phyloP scores from a whole-genome alignment of 164 flowering plant genomes.

The Taxillus chinensis region DNA sequence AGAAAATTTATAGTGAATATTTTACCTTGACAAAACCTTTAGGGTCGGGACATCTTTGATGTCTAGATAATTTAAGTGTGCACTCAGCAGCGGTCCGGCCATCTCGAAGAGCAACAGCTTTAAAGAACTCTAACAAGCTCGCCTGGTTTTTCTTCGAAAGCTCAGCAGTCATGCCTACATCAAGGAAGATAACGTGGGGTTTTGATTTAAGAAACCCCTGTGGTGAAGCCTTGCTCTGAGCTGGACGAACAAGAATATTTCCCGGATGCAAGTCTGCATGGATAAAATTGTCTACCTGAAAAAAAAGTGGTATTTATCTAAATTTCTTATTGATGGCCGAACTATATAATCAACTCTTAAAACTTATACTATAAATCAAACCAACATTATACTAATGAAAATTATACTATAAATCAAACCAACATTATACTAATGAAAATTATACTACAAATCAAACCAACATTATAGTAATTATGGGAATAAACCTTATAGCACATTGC shows the following conservation, averaged over 20 bases:
- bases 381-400: not conserved
- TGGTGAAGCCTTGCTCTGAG: constrained; percentile 24
- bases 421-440: not conserved
- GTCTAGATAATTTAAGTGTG: constrained; percentile 49
- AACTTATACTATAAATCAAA: not conserved
- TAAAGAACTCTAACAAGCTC: constrained; percentile 58
- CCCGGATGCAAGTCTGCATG: constrained; percentile 95
- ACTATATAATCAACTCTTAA: not conserved
- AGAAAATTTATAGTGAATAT: not conserved
- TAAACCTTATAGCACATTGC: too few species aligned
- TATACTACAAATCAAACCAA: not conserved
- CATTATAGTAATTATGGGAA: too few species aligned
- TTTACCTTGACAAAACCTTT: constrained; percentile 54
- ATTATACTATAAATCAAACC: not conserved
- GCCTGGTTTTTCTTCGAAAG: constrained; percentile 46
- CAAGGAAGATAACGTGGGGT: constrained; percentile 71
- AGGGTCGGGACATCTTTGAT: constrained; percentile 68
- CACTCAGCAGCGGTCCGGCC: constrained; percentile 67
- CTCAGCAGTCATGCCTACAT: constrained; percentile 87
- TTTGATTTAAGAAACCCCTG: constrained; percentile 36
- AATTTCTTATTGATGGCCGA: not conserved
- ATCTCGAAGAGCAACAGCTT: constrained; percentile 67
- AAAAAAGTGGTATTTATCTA: not conserved
- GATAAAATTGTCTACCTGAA: constrained; percentile 79
- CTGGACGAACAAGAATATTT: constrained; percentile 60